Percentiles rank a stretch among this genome's conserved stretches.
phyloP scores from a whole-genome alignment of 2,329 filamentous ascomycete genomes.

The Paecilomyces fulvus region DNA sequence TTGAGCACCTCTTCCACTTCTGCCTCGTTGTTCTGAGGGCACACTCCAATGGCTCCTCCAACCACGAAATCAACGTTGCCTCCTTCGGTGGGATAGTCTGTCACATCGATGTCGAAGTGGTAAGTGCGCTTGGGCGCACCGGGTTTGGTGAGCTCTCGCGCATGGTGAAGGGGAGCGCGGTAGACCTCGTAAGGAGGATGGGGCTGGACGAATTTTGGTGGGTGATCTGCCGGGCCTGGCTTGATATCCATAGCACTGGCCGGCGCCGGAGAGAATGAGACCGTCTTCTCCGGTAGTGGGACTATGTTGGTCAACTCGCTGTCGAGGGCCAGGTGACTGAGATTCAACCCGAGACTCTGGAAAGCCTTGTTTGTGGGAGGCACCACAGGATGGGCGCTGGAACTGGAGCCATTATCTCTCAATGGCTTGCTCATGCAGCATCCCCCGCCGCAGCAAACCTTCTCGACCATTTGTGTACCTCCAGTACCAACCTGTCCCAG shows the following conservation, averaged over 20 bases:
- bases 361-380: constrained; percentile 78
- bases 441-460: constrained; percentile 56
- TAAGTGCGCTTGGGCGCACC: constrained; percentile 96
- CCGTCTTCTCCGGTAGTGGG: constrained; percentile 65
- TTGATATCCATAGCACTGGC: constrained; percentile 24
- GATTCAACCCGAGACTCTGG: constrained; percentile 65
- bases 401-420: constrained; percentile 32
- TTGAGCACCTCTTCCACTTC: constrained; percentile 80
- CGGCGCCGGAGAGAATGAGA: constrained; percentile 50
- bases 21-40: constrained; percentile 70
- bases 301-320: constrained; percentile 62
- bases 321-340: constrained; percentile 63
- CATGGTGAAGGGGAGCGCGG: constrained; percentile 75
- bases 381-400: constrained; percentile 41
- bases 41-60: constrained; percentile 87
- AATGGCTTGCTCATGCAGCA: constrained; percentile 54
- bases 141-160: constrained; percentile 75
- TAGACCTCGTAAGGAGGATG: constrained; percentile 90
- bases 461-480: constrained; percentile 53
- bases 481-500: constrained; percentile 45
- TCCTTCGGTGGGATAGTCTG: constrained; percentile 77
- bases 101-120: constrained; percentile 95
- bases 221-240: constrained; percentile 47
- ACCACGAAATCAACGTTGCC: constrained; percentile 88
- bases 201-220: constrained; percentile 84